A percentile compares a stretch with the other conserved stretches of the same genome.
Conservation (phyloP, 495 filamentous ascomycete genomes). For the Aspergillus heteromorphus region DNA sequence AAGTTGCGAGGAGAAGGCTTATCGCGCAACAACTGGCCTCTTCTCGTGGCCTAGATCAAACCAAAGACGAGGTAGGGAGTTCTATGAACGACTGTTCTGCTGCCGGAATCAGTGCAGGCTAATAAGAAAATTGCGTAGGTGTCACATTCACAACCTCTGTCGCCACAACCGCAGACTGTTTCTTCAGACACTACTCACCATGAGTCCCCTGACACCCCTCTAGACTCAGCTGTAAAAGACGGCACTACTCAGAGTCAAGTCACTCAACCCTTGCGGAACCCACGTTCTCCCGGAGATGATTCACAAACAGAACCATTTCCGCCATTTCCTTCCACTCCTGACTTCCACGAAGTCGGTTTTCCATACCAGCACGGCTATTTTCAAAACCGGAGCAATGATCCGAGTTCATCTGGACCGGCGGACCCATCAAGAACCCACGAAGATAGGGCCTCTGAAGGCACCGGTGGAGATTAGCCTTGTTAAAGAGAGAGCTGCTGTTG, state of each 20-base stretch:
- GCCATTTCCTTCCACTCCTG: slow-evolving; percentile 18
- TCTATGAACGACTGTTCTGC: slow-evolving; percentile 2
- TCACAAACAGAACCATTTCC: slow-evolving; percentile 36
- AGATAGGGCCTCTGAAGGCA: background rate
- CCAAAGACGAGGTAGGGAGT: slow-evolving; percentile 19
- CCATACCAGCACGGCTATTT: background rate
- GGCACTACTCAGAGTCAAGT: background rate
- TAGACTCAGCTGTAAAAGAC: slow-evolving; percentile 10
- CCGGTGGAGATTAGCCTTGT: background rate
- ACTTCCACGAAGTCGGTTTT: background rate
- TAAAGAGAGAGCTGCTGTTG: background rate
- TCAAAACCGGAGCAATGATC: background rate
- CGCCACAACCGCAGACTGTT: slow-evolving; percentile 7
- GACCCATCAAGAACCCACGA: too few species aligned
- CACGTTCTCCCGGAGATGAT: slow-evolving; percentile 15
- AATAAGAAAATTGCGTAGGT: slow-evolving; percentile 9
- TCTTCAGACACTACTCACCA: slow-evolving; percentile 6
- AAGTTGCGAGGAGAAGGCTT: slow-evolving; percentile 62
- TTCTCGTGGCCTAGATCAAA: slow-evolving; percentile 54
- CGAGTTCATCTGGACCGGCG: background rate
- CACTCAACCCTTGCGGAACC: slow-evolving; percentile 10
- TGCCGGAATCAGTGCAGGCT: background rate
- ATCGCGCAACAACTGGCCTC: slow-evolving; percentile 69
- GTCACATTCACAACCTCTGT: slow-evolving; percentile 1
- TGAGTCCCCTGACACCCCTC: slow-evolving; percentile 3